A percentile compares a stretch with the other conserved stretches of the same genome.
Evolutionary conservation across 2,329 filamentous ascomycete species (phyloP).

Genomic region (Fusarium marasasianum): DNA sequence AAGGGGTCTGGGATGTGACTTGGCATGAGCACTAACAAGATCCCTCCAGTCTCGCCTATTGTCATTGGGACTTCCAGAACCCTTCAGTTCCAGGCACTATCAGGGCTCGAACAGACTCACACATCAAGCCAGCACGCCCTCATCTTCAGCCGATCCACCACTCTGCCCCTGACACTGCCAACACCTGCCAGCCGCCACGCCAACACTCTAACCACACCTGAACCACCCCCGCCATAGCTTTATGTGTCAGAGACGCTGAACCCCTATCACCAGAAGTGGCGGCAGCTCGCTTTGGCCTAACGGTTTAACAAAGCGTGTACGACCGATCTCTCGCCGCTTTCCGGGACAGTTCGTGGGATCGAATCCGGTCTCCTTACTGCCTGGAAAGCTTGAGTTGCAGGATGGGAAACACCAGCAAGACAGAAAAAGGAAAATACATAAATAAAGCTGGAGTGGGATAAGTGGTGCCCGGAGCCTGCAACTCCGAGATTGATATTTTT

Average conservation of each 20-base stretch:
- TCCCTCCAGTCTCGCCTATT: background rate
- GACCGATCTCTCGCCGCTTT: background rate
- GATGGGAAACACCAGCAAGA: background rate
- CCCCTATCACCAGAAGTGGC: background rate
- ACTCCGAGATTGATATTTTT: background rate
- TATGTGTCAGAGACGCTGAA: background rate
- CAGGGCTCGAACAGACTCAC: background rate
- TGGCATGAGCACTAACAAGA: background rate
- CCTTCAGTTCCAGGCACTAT: background rate
- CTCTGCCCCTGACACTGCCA: background rate
- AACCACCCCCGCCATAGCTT: background rate
- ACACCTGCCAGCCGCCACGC: background rate
- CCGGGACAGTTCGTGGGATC: background rate
- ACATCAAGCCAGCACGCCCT: background rate
- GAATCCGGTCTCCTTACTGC: background rate
- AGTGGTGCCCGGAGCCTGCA: background rate
- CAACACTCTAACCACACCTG: background rate
- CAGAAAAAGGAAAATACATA: background rate
- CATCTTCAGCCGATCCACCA: background rate
- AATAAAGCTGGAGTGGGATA: background rate
- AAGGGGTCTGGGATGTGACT: background rate
- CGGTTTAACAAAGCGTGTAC: background rate
- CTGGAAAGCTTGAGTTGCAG: background rate
- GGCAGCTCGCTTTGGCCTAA: background rate
- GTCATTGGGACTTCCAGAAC: background rate